Evolutionary conservation across 1,284 basidiomycete species (phyloP).

Genomic region (Trichosporon sp.): DNA sequence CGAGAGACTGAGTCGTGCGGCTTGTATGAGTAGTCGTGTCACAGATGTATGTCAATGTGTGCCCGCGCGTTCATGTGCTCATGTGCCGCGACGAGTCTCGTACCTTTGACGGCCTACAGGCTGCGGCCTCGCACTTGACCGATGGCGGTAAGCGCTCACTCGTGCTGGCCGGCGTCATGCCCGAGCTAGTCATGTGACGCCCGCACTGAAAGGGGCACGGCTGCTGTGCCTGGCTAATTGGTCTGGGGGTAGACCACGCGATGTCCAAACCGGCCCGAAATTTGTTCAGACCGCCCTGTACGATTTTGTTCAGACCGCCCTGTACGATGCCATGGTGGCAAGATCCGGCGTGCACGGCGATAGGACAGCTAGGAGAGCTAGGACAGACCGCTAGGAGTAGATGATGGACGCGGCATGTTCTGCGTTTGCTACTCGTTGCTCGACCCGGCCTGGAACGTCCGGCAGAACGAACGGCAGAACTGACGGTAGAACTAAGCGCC

Average conservation of each 20-base stretch:
- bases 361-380: no score
- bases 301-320: neutral
- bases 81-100: neutral
- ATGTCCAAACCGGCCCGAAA: no score
- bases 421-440: no score
- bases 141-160: constrained; percentile 13
- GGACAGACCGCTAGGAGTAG: neutral
- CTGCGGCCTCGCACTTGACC: constrained; percentile 2
- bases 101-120: no score
- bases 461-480: no score
- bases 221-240: neutral
- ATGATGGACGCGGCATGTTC: neutral
- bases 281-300: neutral
- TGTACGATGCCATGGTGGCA: neutral
- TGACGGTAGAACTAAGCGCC: no score
- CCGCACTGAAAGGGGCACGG: neutral
- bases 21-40: neutral
- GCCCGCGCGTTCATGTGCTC: neutral
- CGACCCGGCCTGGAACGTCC: no score
- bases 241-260: neutral
- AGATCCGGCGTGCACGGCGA: neutral
- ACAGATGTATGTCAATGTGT: neutral
- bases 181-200: constrained; percentile 11
- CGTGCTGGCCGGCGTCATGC: neutral
- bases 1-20: neutral